phyloP scores from a whole-genome alignment of 768 basidiomycete species.

The Harrya chromipes region DNA sequence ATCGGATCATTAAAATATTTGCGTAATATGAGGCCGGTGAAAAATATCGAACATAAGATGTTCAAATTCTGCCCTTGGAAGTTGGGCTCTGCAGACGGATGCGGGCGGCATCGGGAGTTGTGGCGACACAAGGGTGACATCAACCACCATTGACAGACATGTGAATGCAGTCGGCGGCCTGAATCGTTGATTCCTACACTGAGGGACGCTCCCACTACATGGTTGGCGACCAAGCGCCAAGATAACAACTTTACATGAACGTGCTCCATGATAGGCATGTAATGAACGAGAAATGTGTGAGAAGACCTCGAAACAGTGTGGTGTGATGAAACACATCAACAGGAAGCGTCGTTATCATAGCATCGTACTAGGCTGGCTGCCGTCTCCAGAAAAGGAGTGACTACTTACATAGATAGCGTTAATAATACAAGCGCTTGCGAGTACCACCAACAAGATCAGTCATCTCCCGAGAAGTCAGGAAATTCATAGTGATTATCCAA shows the following conservation, averaged over 20 bases:
- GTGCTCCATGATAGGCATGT: too few species aligned
- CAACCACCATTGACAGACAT: too few species aligned
- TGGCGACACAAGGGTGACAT: not conserved
- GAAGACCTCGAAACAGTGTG: not conserved
- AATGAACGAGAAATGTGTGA: too few species aligned
- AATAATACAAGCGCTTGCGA: conserved; percentile 19
- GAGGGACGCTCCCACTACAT: too few species aligned
- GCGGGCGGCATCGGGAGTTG: too few species aligned
- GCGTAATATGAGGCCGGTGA: conserved; percentile 6
- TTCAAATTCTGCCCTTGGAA: not conserved
- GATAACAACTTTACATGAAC: too few species aligned
- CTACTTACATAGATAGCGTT: conserved; percentile 8
- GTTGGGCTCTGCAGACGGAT: too few species aligned
- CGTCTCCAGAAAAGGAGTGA: not conserved
- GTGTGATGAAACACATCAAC: not conserved
- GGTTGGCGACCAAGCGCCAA: too few species aligned
- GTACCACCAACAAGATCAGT: not conserved
- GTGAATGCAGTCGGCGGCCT: too few species aligned
- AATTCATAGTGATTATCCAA: not conserved
- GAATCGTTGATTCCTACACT: too few species aligned
- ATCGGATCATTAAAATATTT: not conserved
- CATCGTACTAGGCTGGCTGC: too few species aligned
- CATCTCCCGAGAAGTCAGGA: not conserved
- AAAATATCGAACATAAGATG: not conserved
- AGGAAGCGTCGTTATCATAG: too few species aligned